Conservation (phyloP, 2,329 filamentous ascomycete species). For the Penicillium sumatraense region DNA sequence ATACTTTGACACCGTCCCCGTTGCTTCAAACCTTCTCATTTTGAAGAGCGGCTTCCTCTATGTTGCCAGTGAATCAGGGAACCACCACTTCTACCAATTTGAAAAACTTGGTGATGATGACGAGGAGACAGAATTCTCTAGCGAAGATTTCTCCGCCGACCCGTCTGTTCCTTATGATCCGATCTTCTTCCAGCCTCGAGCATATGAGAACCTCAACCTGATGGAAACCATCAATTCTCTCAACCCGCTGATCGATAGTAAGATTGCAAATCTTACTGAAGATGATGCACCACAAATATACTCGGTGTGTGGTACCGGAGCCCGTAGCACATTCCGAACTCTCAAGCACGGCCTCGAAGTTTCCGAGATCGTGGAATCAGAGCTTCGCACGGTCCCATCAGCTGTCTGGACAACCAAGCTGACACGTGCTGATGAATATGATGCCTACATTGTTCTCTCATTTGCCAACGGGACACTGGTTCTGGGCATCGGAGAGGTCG, state of each 20-base stretch:
- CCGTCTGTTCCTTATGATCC: constrained; percentile 72
- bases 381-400: constrained; percentile 83
- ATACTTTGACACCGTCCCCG: constrained; percentile 95
- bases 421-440: constrained; percentile 77
- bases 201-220: constrained; percentile 78
- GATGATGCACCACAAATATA: constrained; percentile 98
- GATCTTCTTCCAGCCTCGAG: constrained; percentile 82
- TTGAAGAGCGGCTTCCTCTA: constrained; percentile 96
- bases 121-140: constrained; percentile 82
- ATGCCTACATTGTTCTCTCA: constrained; percentile 94
- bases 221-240: constrained; percentile 86
- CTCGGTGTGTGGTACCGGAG: constrained; percentile 84
- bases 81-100: constrained; percentile 95
- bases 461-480: constrained; percentile 90
- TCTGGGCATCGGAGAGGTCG: constrained; percentile 92
- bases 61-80: constrained; percentile 87
- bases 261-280: constrained; percentile 85
- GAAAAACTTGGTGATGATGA: constrained; percentile 96
- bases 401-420: constrained; percentile 96
- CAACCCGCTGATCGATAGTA: constrained; percentile 89
- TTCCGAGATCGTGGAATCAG: constrained; percentile 92
- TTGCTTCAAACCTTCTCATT: constrained; percentile 86
- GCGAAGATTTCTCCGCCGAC: constrained; percentile 80
- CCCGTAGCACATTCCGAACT: constrained; percentile 86
- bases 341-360: constrained; percentile 93